Evolutionary conservation across 139 green algal species (phyloP), one percentile per base, ranked within the genome.

Genomic region (Coccomyxa sp.): DNA sequence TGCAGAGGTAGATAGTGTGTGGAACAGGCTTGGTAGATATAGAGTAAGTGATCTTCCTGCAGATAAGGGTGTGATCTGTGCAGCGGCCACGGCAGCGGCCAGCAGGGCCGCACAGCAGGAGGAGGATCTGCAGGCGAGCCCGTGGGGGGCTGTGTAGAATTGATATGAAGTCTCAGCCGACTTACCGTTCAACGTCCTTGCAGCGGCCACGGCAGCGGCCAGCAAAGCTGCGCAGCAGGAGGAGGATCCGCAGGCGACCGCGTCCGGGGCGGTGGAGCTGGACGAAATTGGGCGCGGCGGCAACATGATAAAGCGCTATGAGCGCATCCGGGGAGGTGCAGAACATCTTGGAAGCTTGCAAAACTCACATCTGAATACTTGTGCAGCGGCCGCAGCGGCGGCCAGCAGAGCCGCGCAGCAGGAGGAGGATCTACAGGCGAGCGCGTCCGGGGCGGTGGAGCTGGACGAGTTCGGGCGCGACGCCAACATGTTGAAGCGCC

Each of bases 391-490:
- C 10, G 84, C 78, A 3, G 87, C 85, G 9, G 90, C 89, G 2
- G 83, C 84, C 6, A 80, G 72, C 8, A 87, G 86, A 12, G 87
- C 85, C 3, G 68, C 69, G 24, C 84, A 84, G 0, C 83, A 83
- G 3, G 84, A 88, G 71, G 81, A 72, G 6, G 64, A n/a, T 10
- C 55, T 39, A n/a, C n/a, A n/a, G 34, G 39, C 70, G 10, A 78
- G 77, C 16, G 68, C 77, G 35, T 71, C 70, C 79, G 78, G 78
- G 37, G 80, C 80, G 4, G 70, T 81, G 29, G 77, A 95, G 86
- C 39, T 96, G 64, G 94, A 98, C 82, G 94, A 98, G 88, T 97
- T 96, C 89, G 94, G 94, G 18, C 81, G 94, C 8, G 93, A 94
- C 75, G 29, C 91, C 33, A 94, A 94, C 54, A 71, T 95, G 70